phyloP scores from a whole-genome alignment of 768 basidiomycete species.

The Boletus vinaceobasis region DNA sequence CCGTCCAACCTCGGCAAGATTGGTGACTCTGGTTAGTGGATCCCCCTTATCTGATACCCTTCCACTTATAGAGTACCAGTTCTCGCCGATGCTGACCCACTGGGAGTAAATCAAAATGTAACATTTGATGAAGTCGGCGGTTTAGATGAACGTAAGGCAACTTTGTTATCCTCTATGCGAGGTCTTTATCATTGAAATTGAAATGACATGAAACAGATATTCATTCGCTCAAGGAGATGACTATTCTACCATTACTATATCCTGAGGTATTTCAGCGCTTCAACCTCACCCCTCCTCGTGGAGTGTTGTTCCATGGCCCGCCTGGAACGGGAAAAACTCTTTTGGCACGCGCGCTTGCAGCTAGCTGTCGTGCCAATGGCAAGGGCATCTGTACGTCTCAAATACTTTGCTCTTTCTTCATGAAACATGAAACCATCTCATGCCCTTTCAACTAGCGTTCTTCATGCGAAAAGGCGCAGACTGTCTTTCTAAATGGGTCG shows the following conservation, averaged over 20 bases:
- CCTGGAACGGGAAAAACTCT: slow-evolving; percentile 99
- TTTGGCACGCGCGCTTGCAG: slow-evolving; percentile 88
- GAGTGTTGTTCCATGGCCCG: slow-evolving; percentile 96
- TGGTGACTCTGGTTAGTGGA: slow-evolving; percentile 62
- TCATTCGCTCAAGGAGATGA: slow-evolving; percentile 98
- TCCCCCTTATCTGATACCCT: slow-evolving; percentile 11
- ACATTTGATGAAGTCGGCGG: slow-evolving; percentile 98
- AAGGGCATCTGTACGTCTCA: slow-evolving; percentile 77
- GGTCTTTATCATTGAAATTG: not conserved
- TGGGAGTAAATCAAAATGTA: slow-evolving; percentile 89
- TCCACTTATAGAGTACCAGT: slow-evolving; percentile 39
- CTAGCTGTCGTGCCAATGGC: slow-evolving; percentile 83
- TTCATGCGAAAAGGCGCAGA: slow-evolving; percentile 99
- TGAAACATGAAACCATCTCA: not conserved
- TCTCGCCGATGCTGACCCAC: slow-evolving; percentile 91
- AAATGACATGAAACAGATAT: slow-evolving; percentile 57
- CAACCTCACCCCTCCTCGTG: slow-evolving; percentile 90
- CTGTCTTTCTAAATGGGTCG: slow-evolving; percentile 98
- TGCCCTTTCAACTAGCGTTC: slow-evolving; percentile 60
- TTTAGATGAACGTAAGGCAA: slow-evolving; percentile 77
- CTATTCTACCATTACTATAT: slow-evolving; percentile 88
- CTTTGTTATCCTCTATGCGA: not conserved
- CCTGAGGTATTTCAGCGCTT: slow-evolving; percentile 96
- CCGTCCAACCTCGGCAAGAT: slow-evolving; percentile 86
- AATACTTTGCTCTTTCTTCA: not conserved